phyloP scores from a whole-genome alignment of 2,329 filamentous ascomycete species.

The Didymellaceae sp. region DNA sequence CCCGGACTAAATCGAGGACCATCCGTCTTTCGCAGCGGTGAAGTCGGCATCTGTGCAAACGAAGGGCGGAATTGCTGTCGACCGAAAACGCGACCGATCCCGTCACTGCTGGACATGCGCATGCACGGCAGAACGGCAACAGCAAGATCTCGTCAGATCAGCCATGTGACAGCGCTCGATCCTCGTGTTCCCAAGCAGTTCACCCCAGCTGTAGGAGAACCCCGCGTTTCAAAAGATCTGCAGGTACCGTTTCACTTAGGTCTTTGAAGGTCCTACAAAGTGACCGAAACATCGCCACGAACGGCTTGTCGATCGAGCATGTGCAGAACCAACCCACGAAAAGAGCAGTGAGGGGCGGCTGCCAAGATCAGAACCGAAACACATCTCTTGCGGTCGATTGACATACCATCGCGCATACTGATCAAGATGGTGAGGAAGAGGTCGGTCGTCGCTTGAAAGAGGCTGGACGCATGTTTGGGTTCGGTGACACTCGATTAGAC shows the following conservation, averaged over 20 bases:
- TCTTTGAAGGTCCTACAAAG: background rate
- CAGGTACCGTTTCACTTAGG: constrained; percentile 43
- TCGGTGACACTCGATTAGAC: constrained; percentile 10
- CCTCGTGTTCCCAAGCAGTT: constrained; percentile 15
- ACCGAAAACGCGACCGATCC: constrained; percentile 24
- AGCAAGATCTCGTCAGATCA: background rate
- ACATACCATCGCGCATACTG: no score
- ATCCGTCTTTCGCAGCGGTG: constrained; percentile 8
- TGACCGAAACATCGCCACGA: background rate
- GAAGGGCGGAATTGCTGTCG: constrained; percentile 21
- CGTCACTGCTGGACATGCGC: constrained; percentile 7
- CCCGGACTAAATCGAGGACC: constrained; percentile 5
- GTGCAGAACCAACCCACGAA: background rate
- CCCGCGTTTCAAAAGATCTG: constrained; percentile 43
- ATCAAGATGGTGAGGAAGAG: background rate
- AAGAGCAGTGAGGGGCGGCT: background rate
- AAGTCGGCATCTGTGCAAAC: constrained; percentile 15
- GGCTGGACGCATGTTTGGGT: constrained; percentile 5
- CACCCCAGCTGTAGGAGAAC: background rate
- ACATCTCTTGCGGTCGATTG: no score
- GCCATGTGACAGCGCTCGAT: constrained; percentile 1
- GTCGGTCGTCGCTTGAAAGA: background rate
- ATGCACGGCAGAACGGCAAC: constrained; percentile 8
- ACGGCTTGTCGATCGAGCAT: background rate
- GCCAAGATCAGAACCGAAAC: no score